Base-by-base conservation (phyloP, 768 basidiomycete species). In the Rossbeevera mucosa region DNA sequence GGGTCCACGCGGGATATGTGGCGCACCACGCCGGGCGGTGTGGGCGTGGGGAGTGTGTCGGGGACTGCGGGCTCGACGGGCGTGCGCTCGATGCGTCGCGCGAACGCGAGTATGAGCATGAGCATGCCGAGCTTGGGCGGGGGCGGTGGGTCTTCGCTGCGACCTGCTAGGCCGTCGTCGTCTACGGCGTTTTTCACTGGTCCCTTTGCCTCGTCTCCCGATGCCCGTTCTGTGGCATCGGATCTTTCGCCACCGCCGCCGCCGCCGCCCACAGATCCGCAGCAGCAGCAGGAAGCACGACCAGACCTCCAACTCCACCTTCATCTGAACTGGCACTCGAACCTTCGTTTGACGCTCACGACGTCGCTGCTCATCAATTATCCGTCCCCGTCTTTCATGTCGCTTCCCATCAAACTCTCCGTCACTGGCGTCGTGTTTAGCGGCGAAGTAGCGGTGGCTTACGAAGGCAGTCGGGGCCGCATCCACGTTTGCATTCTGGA, bases 311-410 rank as follows among this genome's bases (percentile, higher is more conserved):
- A 99, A 65, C 70, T 96, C 4, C 94, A 97, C 65, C 74, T 99
- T 0, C 83, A 85, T 61, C 73, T 97, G 41, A 78, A 81, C 28
- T 95, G 95, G 84, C 80, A 85, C 48, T 91, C 94, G 9, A 85
- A 96, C 67, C 76, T 98, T 8, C 86, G 89, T 14, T 76, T 99
- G 59, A 90, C 89, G 7, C 78, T 99, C 50, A 85, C 90, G 26
- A 98, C 96, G 0, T 94, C 92, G 8, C 79, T 98, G 24, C 81
- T 94, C 55, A 94, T 99, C 71, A 96, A 99, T 71, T 97, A 98
- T 67, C 96, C 96, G 5, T 93, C 93, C 0, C 86, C 88, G 0
- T 81, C 88, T 67, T 98, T 99, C 77, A 97, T 99, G 94, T 86
- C 91, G 13, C 79, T 99, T 22, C 96, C 96, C 7, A 90, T 99